phyloP scores from a whole-genome alignment of 2,329 filamentous ascomycete species.

The Fusarium pilosicola region DNA sequence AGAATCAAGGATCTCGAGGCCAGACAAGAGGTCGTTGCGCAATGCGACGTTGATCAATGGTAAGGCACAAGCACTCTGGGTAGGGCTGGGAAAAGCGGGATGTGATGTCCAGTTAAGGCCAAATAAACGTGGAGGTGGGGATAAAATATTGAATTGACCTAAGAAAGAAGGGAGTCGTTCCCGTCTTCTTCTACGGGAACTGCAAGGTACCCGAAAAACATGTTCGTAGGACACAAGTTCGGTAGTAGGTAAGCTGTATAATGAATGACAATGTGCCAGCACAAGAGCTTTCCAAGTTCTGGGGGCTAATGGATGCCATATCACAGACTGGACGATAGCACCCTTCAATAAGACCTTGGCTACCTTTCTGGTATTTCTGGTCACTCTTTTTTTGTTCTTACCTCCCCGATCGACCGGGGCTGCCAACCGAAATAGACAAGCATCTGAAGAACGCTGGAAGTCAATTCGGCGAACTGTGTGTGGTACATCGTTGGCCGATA shows the following conservation, averaged over 20 bases:
- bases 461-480: conserved; percentile 18
- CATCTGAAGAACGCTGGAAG: background rate
- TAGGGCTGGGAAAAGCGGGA: conserved; percentile 35
- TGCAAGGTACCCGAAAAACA: conserved; percentile 3
- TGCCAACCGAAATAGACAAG: background rate
- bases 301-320: background rate
- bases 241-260: background rate
- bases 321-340: background rate
- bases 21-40: conserved; percentile 25
- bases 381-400: background rate
- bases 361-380: background rate
- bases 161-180: background rate
- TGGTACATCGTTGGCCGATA: background rate
- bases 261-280: background rate
- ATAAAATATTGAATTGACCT: background rate
- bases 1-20: conserved; percentile 10
- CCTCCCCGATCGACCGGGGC: background rate
- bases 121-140: conserved; percentile 26
- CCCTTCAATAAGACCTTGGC: background rate
- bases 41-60: conserved; percentile 19
- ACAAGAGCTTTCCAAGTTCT: conserved; percentile 1
- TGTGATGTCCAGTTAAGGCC: conserved; percentile 9
- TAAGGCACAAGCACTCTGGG: conserved; percentile 20
- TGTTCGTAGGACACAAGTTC: background rate
- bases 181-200: background rate